Conservation (phyloP, 106 monocot species). For the Dendrobium nobile region DNA sequence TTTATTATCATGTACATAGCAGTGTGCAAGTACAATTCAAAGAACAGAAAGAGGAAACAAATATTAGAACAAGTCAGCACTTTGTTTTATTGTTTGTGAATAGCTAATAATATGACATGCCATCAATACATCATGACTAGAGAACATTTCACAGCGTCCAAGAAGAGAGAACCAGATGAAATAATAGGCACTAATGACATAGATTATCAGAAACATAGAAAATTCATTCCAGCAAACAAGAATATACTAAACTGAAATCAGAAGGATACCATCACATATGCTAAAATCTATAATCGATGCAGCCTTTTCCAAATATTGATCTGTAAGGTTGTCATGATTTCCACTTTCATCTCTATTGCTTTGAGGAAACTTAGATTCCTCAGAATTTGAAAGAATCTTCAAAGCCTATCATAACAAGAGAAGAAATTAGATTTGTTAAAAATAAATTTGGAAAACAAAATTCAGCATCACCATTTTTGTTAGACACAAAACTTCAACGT, state of each 20-base stretch:
- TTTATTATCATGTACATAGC: background rate
- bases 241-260: background rate
- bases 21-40: background rate
- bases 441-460: background rate
- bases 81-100: background rate
- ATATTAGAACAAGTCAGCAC: background rate
- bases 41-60: background rate
- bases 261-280: slow-evolving; percentile 42
- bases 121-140: background rate
- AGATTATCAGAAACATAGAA: background rate
- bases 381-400: slow-evolving; percentile 30
- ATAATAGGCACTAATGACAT: background rate
- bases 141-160: background rate
- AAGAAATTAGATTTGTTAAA: background rate
- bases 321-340: slow-evolving; percentile 11
- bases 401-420: slow-evolving; percentile 36
- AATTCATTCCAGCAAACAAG: background rate
- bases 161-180: background rate
- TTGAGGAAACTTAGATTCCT: slow-evolving; percentile 8
- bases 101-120: background rate
- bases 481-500: background rate
- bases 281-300: slow-evolving; percentile 30
- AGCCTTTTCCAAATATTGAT: slow-evolving; percentile 49
- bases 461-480: background rate
- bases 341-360: slow-evolving; percentile 14